phyloP scores from a whole-genome alignment of 768 basidiomycete genomes.

The Pisolithus marmoratus region DNA sequence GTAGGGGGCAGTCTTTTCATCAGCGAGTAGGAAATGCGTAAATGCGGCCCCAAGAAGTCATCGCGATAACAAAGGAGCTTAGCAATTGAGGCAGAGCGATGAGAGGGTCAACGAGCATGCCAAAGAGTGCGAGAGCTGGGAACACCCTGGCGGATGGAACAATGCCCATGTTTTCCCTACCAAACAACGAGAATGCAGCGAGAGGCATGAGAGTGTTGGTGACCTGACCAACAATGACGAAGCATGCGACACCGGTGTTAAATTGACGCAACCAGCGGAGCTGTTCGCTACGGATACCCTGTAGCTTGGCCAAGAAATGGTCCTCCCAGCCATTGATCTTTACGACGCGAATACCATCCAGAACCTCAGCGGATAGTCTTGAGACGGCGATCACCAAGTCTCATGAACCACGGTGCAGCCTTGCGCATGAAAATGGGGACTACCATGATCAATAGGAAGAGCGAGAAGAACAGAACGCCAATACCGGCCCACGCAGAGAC shows the following conservation, averaged over 20 bases:
- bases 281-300: constrained; percentile 19
- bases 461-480: constrained; percentile 19
- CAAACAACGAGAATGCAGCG: constrained; percentile 27
- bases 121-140: constrained; percentile 27
- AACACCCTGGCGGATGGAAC: constrained; percentile 18
- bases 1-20: constrained; percentile 12
- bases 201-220: constrained; percentile 27
- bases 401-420: constrained; percentile 24
- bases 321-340: constrained; percentile 25
- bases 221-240: constrained; percentile 22
- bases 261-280: constrained; percentile 21
- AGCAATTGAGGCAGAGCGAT: constrained; percentile 24
- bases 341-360: constrained; percentile 24
- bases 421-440: constrained; percentile 29
- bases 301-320: constrained; percentile 17
- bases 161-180: constrained; percentile 19
- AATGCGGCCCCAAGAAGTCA: constrained; percentile 24
- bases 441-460: constrained; percentile 23
- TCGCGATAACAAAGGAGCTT: constrained; percentile 21
- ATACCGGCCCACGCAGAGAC: constrained; percentile 25
- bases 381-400: constrained; percentile 22
- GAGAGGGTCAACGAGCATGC: constrained; percentile 26
- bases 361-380: constrained; percentile 23
- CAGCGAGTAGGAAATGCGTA: constrained; percentile 23
- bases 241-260: constrained; percentile 17